Conservation (phyloP, 2,329 filamentous ascomycete species). For the Microsporum audouinii region DNA sequence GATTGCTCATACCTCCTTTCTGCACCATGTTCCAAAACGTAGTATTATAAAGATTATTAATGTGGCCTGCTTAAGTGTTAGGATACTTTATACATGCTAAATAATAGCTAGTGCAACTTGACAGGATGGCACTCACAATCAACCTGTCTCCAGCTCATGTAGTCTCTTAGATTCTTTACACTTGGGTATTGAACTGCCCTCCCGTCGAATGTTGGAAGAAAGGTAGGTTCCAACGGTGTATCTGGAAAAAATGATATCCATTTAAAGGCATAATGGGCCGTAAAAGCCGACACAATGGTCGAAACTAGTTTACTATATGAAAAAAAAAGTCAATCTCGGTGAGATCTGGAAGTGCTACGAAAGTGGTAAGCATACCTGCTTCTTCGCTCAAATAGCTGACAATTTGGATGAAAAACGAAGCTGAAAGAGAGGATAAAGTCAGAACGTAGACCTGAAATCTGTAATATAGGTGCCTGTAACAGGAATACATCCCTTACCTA, state of each 20-base stretch:
- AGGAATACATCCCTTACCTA: constrained; percentile 30
- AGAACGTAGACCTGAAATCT: neutral
- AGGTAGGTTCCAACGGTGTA: constrained; percentile 55
- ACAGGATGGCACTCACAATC: constrained; percentile 56
- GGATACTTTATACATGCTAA: neutral
- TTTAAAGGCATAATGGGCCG: constrained; percentile 72
- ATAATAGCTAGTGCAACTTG: neutral
- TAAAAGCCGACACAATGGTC: constrained; percentile 86
- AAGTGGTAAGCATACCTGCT: constrained; percentile 47
- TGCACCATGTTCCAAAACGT: constrained; percentile 87
- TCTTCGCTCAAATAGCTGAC: constrained; percentile 72
- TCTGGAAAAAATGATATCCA: constrained; percentile 69
- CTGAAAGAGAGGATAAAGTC: constrained; percentile 33
- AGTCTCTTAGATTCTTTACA: constrained; percentile 72
- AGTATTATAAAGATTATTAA: constrained; percentile 98
- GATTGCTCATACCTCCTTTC: constrained; percentile 60
- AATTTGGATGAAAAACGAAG: constrained; percentile 79
- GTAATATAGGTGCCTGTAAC: neutral
- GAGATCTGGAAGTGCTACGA: neutral
- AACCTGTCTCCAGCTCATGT: constrained; percentile 92
- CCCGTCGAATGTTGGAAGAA: constrained; percentile 80
- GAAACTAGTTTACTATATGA: constrained; percentile 68
- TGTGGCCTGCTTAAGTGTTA: constrained; percentile 53
- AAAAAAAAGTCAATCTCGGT: neutral
- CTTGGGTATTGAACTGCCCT: constrained; percentile 82